These are phyloP conservation scores for Rhipidocladum racemiflorum DNA, from an alignment of 176 grass and related monocot genomes.

Conservation along the genomic window DNA sequence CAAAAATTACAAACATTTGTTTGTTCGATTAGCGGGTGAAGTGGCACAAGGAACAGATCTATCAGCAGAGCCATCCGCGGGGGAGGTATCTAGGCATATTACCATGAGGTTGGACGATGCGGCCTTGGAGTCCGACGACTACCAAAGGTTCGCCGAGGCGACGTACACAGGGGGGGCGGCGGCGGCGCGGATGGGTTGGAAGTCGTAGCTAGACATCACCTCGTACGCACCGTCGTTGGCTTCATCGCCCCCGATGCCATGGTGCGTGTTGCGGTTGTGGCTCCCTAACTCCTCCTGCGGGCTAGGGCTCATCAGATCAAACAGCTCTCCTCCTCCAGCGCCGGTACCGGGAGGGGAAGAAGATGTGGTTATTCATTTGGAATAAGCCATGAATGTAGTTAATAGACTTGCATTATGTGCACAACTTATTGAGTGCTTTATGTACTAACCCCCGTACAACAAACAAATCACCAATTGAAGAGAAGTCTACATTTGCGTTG, in stretches of 20 bases:
- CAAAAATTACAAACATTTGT: neutral
- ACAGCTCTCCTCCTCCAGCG: conserved; percentile 14
- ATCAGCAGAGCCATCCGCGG: neutral
- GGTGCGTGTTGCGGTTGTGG: conserved; percentile 7
- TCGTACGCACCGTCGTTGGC: conserved; percentile 28
- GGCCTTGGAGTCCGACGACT: conserved; percentile 48
- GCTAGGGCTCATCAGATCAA: conserved; percentile 59
- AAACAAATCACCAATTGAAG: too few relatives aligned
- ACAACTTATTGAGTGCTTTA: too few relatives aligned
- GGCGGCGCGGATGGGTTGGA: conserved; percentile 54
- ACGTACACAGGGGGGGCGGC: neutral
- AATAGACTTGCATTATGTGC: too few relatives aligned
- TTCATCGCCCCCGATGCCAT: neutral
- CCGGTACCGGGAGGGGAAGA: neutral
- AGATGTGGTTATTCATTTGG: too few relatives aligned
- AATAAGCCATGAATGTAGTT: too few relatives aligned
- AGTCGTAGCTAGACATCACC: conserved; percentile 66
- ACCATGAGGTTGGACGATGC: conserved; percentile 48
- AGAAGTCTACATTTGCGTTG: too few relatives aligned
- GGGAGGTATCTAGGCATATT: neutral
- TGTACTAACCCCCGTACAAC: too few relatives aligned
- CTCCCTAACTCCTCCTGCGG: conserved; percentile 42
- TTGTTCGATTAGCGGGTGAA: too few relatives aligned
- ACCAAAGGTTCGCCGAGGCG: conserved; percentile 9
- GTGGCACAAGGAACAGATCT: too few relatives aligned